Conservation (phyloP, 129 eudicot genomes). For the Glebionis coronaria region DNA sequence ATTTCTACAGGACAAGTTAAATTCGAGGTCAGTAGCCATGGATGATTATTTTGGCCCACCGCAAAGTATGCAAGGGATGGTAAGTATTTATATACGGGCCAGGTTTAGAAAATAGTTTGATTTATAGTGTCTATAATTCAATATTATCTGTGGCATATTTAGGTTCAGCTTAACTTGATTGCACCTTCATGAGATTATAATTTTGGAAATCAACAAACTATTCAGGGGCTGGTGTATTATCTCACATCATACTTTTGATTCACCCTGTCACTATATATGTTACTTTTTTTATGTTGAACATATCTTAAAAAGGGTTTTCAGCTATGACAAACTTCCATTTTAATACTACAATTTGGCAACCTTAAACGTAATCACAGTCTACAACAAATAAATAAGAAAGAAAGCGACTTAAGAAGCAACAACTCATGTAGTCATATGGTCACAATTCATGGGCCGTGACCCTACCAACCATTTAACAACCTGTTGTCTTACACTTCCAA, state of each 20-base stretch:
- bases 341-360: not conserved
- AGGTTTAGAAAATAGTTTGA: not conserved
- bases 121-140: not conserved
- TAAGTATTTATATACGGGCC: conserved; percentile 29
- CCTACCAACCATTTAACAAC: conserved; percentile 20
- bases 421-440: not conserved
- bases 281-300: not conserved
- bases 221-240: conserved; percentile 81
- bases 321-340: not conserved
- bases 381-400: not conserved
- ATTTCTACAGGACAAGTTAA: conserved; percentile 67
- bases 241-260: conserved; percentile 13
- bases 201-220: conserved; percentile 67
- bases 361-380: not conserved
- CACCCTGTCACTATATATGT: not conserved
- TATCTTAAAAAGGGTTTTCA: not conserved
- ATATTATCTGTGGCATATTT: conserved; percentile 9
- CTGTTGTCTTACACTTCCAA: conserved; percentile 8
- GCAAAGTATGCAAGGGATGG: conserved; percentile 89
- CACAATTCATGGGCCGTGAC: conserved; percentile 32
- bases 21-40: conserved; percentile 55
- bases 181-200: conserved; percentile 79
- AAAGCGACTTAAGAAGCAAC: not conserved
- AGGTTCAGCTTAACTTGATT: conserved; percentile 92
- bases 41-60: conserved; percentile 86